phyloP scores from a whole-genome alignment of 2,329 filamentous ascomycete genomes.

The Penicillium sp. region DNA sequence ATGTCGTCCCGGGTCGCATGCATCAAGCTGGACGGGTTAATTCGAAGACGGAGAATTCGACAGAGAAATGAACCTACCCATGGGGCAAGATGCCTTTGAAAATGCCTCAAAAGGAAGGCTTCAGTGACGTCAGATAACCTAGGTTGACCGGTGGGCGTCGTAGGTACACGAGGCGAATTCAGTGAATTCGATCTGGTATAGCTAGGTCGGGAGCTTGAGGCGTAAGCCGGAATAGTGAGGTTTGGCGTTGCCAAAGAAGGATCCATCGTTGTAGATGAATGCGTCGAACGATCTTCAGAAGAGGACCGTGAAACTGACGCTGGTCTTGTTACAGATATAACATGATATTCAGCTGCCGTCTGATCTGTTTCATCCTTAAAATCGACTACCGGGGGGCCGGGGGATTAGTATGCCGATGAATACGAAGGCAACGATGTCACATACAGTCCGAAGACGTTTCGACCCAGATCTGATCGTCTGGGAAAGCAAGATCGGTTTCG shows the following conservation, averaged over 20 bases:
- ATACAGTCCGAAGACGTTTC: slow-evolving; percentile 30
- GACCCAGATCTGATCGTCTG: slow-evolving; percentile 36
- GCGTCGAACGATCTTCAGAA: slow-evolving; percentile 27
- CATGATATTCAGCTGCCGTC: slow-evolving; percentile 36
- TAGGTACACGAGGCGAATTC: slow-evolving; percentile 19
- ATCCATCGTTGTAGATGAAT: slow-evolving; percentile 27
- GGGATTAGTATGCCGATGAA: background rate
- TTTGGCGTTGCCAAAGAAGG: slow-evolving; percentile 16
- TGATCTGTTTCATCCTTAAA: slow-evolving; percentile 40
- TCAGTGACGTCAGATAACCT: slow-evolving; percentile 32
- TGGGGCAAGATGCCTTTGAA: slow-evolving; percentile 32
- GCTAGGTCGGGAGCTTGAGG: slow-evolving; percentile 12
- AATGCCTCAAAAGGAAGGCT: slow-evolving; percentile 37
- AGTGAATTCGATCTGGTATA: slow-evolving; percentile 17
- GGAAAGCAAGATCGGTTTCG: slow-evolving; percentile 36
- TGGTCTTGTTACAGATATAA: slow-evolving; percentile 24
- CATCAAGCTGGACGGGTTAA: slow-evolving; percentile 29
- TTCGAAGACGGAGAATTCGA: too few species aligned
- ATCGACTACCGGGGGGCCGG: slow-evolving; percentile 22
- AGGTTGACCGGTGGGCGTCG: slow-evolving; percentile 23
- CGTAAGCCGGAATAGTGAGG: slow-evolving; percentile 10
- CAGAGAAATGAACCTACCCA: slow-evolving; percentile 25
- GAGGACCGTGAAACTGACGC: slow-evolving; percentile 21
- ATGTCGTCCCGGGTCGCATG: slow-evolving; percentile 32
- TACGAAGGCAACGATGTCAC: slow-evolving; percentile 6